Percentiles rank a stretch among this genome's conserved stretches.
Conservation (phyloP, 169 alveolate genomes). For the Eimeria tenella region DNA sequence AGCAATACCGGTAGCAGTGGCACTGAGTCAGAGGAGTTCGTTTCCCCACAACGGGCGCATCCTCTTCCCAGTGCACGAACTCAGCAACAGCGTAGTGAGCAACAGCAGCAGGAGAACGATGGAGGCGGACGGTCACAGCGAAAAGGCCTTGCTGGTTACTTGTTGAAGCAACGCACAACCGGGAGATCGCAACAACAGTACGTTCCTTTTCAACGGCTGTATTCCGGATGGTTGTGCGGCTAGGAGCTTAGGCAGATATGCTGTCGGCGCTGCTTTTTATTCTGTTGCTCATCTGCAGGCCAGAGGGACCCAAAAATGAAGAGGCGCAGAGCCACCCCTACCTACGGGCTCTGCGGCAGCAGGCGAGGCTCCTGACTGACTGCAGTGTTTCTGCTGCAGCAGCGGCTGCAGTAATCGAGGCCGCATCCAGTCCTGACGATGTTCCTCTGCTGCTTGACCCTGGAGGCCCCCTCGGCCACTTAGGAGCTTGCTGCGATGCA, state of each 20-base stretch:
- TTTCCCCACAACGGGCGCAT: neutral
- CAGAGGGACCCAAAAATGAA: neutral
- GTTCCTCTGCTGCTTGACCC: slow-evolving; percentile 69
- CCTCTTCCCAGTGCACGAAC: neutral
- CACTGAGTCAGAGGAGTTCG: neutral
- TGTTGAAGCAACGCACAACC: slow-evolving; percentile 27
- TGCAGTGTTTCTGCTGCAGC: neutral
- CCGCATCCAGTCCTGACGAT: slow-evolving; percentile 53
- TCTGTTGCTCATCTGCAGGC: slow-evolving; percentile 46
- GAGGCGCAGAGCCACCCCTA: slow-evolving; percentile 36
- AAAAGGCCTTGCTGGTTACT: slow-evolving; percentile 34
- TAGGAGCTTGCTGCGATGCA: slow-evolving; percentile 60
- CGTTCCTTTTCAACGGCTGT: neutral
- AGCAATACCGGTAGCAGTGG: slow-evolving; percentile 29
- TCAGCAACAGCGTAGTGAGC: slow-evolving; percentile 3
- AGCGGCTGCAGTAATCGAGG: slow-evolving; percentile 30
- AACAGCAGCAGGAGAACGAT: slow-evolving; percentile 54
- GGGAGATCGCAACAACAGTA: slow-evolving; percentile 26
- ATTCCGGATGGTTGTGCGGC: neutral
- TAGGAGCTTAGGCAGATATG: neutral
- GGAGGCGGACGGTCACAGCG: slow-evolving; percentile 35
- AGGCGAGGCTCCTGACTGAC: slow-evolving; percentile 2
- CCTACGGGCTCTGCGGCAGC: slow-evolving; percentile 59
- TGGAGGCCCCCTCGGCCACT: slow-evolving; percentile 70
- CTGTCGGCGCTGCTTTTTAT: neutral